Conservation (phyloP, 805 yeast genomes). For the Saturnispora galanensis region DNA sequence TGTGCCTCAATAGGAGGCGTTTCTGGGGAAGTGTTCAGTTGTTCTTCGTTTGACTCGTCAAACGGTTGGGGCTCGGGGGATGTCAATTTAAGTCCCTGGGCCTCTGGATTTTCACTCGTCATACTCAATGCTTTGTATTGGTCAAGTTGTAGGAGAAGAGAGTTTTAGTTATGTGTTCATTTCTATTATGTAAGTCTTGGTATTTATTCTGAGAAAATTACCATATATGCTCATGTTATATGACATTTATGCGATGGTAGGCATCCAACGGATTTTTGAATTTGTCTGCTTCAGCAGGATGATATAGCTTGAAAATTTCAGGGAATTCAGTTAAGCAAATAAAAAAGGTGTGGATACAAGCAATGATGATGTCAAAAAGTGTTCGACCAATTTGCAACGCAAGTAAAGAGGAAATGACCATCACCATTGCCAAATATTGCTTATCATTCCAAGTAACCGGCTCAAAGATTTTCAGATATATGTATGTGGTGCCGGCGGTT, state of each 20-base stretch:
- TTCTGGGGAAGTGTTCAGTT: neutral
- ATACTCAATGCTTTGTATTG: no score
- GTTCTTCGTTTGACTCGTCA: neutral
- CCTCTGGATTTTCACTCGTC: no score
- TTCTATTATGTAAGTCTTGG: no score
- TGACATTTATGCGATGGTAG: neutral
- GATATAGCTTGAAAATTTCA: slow-evolving; percentile 59
- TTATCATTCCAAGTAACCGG: slow-evolving; percentile 59
- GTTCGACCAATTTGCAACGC: slow-evolving; percentile 66
- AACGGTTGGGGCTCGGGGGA: neutral
- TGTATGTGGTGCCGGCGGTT: slow-evolving; percentile 41
- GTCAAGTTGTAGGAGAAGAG: no score
- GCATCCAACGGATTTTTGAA: slow-evolving; percentile 6
- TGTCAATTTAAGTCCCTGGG: no score
- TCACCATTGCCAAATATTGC: slow-evolving; percentile 33
- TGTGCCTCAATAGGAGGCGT: slow-evolving; percentile 3
- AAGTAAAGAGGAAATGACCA: slow-evolving; percentile 36
- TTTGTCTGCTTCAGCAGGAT: slow-evolving; percentile 37
- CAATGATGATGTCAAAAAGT: slow-evolving; percentile 58
- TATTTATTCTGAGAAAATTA: no score
- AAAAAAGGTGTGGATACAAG: slow-evolving; percentile 75
- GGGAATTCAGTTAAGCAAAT: slow-evolving; percentile 80
- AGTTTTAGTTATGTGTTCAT: no score
- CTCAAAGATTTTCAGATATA: slow-evolving; percentile 55
- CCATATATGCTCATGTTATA: no score